These are phyloP conservation scores for Amanita inopinata DNA, from an alignment of 768 basidiomycete genomes.

Conservation along the genomic window DNA sequence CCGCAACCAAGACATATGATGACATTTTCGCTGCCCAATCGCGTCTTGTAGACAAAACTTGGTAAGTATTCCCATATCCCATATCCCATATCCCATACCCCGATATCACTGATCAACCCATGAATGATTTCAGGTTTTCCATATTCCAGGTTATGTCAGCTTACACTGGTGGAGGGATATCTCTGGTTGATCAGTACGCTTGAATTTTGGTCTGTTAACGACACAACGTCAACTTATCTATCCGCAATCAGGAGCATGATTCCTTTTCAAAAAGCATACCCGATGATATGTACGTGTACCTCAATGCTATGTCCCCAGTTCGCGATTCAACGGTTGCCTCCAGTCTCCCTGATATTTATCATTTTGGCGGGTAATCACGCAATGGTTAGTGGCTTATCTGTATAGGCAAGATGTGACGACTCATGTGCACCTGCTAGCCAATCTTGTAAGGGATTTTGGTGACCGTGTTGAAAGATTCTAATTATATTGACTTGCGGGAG, in stretches of 20 bases:
- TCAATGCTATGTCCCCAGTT: neutral
- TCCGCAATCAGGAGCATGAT: conserved; percentile 44
- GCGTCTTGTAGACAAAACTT: conserved; percentile 42
- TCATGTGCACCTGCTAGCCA: too few relatives aligned
- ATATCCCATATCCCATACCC: neutral
- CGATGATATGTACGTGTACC: conserved; percentile 41
- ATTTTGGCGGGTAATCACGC: conserved; percentile 76
- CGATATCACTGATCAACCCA: too few relatives aligned
- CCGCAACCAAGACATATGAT: conserved; percentile 33
- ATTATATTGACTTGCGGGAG: conserved; percentile 26
- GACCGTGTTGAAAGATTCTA: too few relatives aligned
- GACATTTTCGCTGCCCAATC: conserved; percentile 39
- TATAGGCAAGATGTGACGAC: neutral
- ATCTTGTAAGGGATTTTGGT: conserved; percentile 39
- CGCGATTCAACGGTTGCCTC: neutral
- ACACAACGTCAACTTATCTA: conserved; percentile 1
- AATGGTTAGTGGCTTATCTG: conserved; percentile 34
- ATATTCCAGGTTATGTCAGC: conserved; percentile 36
- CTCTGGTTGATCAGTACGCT: conserved; percentile 47
- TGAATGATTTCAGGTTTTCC: too few relatives aligned
- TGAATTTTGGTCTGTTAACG: neutral
- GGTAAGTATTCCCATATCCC: conserved; percentile 28
- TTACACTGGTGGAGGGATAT: conserved; percentile 65
- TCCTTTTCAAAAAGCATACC: conserved; percentile 57
- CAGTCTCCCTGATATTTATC: conserved; percentile 45